Evolutionary conservation across 2,329 filamentous ascomycete genomes (phyloP).

Genomic region (Whalleya microplaca): DNA sequence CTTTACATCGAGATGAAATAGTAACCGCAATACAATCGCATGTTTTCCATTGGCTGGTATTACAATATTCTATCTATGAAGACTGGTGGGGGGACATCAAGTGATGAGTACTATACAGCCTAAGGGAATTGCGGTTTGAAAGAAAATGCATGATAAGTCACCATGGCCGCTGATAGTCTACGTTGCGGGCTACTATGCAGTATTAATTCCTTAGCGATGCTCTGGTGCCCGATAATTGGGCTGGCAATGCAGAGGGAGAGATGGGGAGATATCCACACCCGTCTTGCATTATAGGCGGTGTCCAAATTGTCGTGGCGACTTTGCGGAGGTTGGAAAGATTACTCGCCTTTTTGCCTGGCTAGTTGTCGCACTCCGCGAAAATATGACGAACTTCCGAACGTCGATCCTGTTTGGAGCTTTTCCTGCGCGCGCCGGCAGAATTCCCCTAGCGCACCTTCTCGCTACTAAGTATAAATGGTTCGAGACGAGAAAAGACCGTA

Average conservation of each 20-base stretch:
- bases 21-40: slow-evolving; percentile 24
- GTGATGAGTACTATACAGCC: slow-evolving; percentile 4
- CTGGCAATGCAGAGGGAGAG: slow-evolving; percentile 24
- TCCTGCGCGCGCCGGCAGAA: slow-evolving; percentile 18
- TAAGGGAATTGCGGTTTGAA: slow-evolving; percentile 12
- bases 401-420: slow-evolving; percentile 24
- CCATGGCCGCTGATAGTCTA: slow-evolving; percentile 4
- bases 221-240: slow-evolving; percentile 24
- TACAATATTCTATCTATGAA: neutral
- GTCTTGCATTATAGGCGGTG: slow-evolving; percentile 14
- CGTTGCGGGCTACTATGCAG: slow-evolving; percentile 9
- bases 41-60: slow-evolving; percentile 16
- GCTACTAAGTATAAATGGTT: too few species aligned
- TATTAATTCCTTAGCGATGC: slow-evolving; percentile 14
- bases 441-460: slow-evolving; percentile 10
- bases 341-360: slow-evolving; percentile 25
- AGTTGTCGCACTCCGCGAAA: slow-evolving; percentile 19
- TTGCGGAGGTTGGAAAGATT: slow-evolving; percentile 27
- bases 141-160: slow-evolving; percentile 7
- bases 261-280: slow-evolving; percentile 18
- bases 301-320: slow-evolving; percentile 30
- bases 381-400: slow-evolving; percentile 27
- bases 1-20: slow-evolving; percentile 17
- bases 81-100: slow-evolving; percentile 6
- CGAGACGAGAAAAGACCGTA: slow-evolving; percentile 20